Conservation (phyloP, 805 yeast species). For the Scheffersomyces ergatensis region DNA sequence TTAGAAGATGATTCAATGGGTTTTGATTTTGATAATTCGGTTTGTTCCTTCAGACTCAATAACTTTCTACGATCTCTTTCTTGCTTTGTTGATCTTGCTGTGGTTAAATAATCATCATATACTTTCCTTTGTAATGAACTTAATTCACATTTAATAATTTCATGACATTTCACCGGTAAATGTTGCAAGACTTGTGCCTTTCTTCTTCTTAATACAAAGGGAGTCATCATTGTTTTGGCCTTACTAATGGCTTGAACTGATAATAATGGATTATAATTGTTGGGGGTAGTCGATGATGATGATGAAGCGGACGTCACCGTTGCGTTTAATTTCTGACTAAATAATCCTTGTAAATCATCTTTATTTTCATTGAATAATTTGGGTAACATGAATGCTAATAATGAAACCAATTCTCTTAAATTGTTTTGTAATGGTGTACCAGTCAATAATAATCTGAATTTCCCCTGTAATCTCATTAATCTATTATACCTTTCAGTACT, state of each 20-base stretch:
- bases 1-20: constrained; percentile 55
- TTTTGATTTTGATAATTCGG: constrained; percentile 25
- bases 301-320: constrained; percentile 6
- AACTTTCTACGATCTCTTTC: constrained; percentile 45
- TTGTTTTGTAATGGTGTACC: constrained; percentile 98
- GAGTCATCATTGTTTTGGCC: constrained; percentile 98
- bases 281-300: constrained; percentile 20
- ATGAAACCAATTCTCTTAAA: constrained; percentile 82
- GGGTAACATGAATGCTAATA: constrained; percentile 90
- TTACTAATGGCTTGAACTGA: constrained; percentile 89
- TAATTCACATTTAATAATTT: constrained; percentile 65
- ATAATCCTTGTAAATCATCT: constrained; percentile 77
- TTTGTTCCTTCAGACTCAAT: constrained; percentile 30
- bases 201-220: constrained; percentile 88
- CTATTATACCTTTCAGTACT: constrained; percentile 82
- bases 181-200: constrained; percentile 90
- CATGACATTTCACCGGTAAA: constrained; percentile 73
- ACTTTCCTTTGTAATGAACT: constrained; percentile 51
- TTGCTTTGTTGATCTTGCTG: constrained; percentile 35
- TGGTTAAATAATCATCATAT: constrained; percentile 58
- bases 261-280: constrained; percentile 69
- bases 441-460: constrained; percentile 83
- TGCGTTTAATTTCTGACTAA: constrained; percentile 75
- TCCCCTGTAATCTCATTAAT: constrained; percentile 78
- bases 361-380: constrained; percentile 73